Base-by-base conservation (phyloP, 306 rosid genomes). In the Morella rubra region DNA sequence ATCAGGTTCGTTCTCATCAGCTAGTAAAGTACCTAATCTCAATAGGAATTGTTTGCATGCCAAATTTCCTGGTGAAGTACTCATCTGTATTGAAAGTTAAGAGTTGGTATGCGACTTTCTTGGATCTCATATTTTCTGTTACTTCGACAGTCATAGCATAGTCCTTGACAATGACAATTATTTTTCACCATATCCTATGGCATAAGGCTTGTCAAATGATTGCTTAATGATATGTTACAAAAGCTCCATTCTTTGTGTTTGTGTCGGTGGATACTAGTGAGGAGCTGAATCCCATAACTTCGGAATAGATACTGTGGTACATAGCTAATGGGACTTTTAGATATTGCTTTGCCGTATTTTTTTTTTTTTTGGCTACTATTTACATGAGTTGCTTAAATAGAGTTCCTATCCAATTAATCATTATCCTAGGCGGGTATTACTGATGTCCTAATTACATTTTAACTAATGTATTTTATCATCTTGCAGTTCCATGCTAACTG, bases 401-500 rank as follows among this genome's bases (percentile, higher is more conserved):
- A 0, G 16, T 3, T 16, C 50, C 5, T n/a, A 9, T 42, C 40
- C 15, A 42, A 11, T 4, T 4, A 22, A 58, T 9, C 15, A 44
- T 16, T 64, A 41, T 40, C 11, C 44, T 40, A 16, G 4, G 11
- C 32, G 49, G 70, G 15, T 41, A 64, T 37, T 64, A 18, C 41
- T 3, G 18, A 64, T 41, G 70, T 1, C 7, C 12, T 22, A 20
- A 27, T 32, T 68, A 59, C 75, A n/a, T 49, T 70, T 59, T 42
- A 50, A 53, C 60, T 58, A 22, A 58, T 27, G 20, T 74, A 37
- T 73, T 55, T 60, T 73, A 72, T 54, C 0, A 8, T 77, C 45
- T 80, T 56, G 84, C 85, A 95, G 99, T 92, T 95, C 81, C 97
- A 90, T 47, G 92, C 91, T 19, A 90, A 58, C 84, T 95, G 97